These are phyloP conservation scores for Aspergillus persii DNA, from an alignment of 2,329 filamentous ascomycete genomes.

Conservation along the genomic window DNA sequence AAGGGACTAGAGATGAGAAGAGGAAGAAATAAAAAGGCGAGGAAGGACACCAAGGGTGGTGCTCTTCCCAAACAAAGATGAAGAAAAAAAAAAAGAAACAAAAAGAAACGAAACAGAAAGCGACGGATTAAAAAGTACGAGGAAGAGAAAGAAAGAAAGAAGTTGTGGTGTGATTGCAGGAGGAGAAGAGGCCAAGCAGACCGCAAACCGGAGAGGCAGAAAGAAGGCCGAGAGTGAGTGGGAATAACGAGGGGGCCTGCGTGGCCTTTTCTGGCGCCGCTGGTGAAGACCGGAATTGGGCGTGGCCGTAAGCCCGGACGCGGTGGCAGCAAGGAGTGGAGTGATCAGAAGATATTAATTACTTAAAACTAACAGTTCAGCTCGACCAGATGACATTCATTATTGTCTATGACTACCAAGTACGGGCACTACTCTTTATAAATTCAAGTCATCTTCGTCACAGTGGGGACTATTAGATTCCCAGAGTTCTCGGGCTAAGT, in stretches of 20 bases:
- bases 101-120: constrained; percentile 6
- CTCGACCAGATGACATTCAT: no score
- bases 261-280: not conserved
- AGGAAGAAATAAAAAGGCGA: not conserved
- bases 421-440: constrained; percentile 6
- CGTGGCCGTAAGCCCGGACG: not conserved
- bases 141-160: constrained; percentile 11
- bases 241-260: not conserved
- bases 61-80: not conserved
- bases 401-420: no score
- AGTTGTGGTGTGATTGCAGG: constrained; percentile 19
- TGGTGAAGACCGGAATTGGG: not conserved
- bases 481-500: constrained; percentile 5
- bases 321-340: not conserved
- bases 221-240: not conserved
- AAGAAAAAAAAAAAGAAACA: constrained; percentile 7
- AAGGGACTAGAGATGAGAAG: not conserved
- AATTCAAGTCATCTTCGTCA: not conserved
- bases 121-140: not conserved
- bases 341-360: not conserved
- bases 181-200: constrained; percentile 10
- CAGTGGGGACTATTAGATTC: constrained; percentile 7
- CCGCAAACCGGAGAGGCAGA: constrained; percentile 12
- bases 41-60: not conserved
- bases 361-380: no score